A percentile compares a stretch with the other conserved stretches of the same genome.
Conservation (phyloP, 2,329 filamentous ascomycete genomes). For the Diaporthe batatas region DNA sequence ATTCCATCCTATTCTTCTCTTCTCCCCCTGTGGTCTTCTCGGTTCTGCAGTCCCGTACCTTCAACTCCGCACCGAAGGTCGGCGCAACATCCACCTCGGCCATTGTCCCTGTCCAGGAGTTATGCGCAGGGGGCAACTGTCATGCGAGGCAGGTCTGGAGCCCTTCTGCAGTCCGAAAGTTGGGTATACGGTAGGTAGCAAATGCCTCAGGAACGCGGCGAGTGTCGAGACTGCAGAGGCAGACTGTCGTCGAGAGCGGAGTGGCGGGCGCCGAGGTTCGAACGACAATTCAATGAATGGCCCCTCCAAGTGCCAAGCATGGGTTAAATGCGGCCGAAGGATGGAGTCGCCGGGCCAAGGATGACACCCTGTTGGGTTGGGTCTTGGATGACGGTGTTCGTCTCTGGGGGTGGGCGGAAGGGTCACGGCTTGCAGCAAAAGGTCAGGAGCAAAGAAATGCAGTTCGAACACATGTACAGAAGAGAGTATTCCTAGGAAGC, state of each 20-base stretch:
- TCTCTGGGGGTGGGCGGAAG: neutral
- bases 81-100: conserved; percentile 85
- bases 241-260: neutral
- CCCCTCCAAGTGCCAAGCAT: conserved; percentile 38
- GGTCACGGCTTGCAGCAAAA: neutral
- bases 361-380: conserved; percentile 29
- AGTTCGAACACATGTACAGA: conserved; percentile 14
- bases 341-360: conserved; percentile 18
- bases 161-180: neutral
- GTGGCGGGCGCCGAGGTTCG: conserved; percentile 22
- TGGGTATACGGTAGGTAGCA: neutral
- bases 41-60: conserved; percentile 68
- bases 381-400: conserved; percentile 24
- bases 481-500: neutral
- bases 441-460: neutral
- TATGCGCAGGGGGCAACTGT: conserved; percentile 37
- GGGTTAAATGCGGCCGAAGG: conserved; percentile 32
- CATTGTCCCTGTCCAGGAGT: conserved; percentile 65
- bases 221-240: conserved; percentile 24
- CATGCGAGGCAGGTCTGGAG: conserved; percentile 37
- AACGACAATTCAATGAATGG: conserved; percentile 8
- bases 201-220: neutral
- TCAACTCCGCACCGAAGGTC: conserved; percentile 93
- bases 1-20: neutral
- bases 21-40: neutral